Evolutionary conservation across 768 basidiomycete species (phyloP).

Genomic region (Roridomyces roridus): DNA sequence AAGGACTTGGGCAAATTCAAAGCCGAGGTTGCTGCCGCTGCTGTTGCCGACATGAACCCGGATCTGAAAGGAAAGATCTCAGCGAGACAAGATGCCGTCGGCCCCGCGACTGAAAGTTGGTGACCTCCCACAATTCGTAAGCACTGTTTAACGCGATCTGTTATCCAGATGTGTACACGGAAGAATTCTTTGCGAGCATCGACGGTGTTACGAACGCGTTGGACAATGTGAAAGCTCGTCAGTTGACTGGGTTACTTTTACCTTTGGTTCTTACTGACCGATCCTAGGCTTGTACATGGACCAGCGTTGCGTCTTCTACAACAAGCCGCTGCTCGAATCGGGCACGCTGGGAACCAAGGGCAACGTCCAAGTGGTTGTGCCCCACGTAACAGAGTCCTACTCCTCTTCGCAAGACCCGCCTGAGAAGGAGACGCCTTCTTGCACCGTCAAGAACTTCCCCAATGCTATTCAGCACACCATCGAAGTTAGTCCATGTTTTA

Average conservation of each 20-base stretch:
- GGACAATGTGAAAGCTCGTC: conserved; percentile 96
- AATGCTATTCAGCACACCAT: conserved; percentile 98
- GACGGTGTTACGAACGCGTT: conserved; percentile 97
- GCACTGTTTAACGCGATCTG: conserved; percentile 56
- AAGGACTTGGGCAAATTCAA: conserved; percentile 99
- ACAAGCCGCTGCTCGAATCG: conserved; percentile 95
- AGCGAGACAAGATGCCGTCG: conserved; percentile 92
- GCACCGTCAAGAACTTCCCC: conserved; percentile 99
- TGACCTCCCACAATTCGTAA: conserved; percentile 16
- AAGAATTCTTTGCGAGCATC: conserved; percentile 84
- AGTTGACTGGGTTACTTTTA: conserved; percentile 42
- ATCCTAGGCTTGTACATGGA: conserved; percentile 93
- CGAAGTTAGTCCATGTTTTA: conserved; percentile 72
- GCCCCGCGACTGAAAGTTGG: conserved; percentile 90
- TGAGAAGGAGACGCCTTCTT: conserved; percentile 95
- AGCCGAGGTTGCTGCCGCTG: conserved; percentile 89
- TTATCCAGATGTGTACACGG: conserved; percentile 79
- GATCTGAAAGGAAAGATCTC: conserved; percentile 85
- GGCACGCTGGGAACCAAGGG: conserved; percentile 99
- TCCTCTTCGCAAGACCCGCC: conserved; percentile 98
- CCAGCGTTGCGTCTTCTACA: conserved; percentile 94
- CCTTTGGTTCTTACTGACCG: neutral
- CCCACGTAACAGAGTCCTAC: conserved; percentile 94
- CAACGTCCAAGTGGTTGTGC: conserved; percentile 94
- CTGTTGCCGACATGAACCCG: conserved; percentile 96